Base-by-base conservation (phyloP, 768 basidiomycete genomes). In the Chiua virens region DNA sequence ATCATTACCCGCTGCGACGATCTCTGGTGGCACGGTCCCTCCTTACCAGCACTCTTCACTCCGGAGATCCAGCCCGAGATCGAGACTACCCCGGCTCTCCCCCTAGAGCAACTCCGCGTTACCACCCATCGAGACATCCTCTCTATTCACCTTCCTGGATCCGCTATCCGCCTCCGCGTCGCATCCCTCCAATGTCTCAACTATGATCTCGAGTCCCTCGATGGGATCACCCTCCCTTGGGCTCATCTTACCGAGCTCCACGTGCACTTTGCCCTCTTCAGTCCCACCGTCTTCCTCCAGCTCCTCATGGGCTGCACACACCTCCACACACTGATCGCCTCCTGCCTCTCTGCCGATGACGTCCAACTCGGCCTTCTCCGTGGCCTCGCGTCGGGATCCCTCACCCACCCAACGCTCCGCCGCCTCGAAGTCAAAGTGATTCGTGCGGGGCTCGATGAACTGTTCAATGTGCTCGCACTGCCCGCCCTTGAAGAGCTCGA, bases 11-110 rank as follows among this genome's bases (percentile, higher is more conserved):
- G 46, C 6, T 69, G 60, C 39, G 30, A 28, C 8, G 67, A 71
- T 42, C 52, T 69, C 18, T 69, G 69, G 67, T 69, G 64, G 67
- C 57, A 69, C n/a, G 67, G 67, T 0, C 59, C 68, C 10, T 58
- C 55, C 27, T 17, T 70, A 8, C 57, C 57, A 20, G 41, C 49
- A 2, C 38, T 67, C 5, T 57, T 70, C 22, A 37, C 47, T 30
- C 17, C 56, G 20, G 51, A 44, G 4, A 27, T 18, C 15, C 20
- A 41, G 20, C 10, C 25, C 8, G 45, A 49, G 3, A 4, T 20
- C 5, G 42, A 25, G 10, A 17, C 35, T 0, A 32, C 42, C 15
- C 34, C 34, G 34, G 6, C 34, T 39, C 45, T 53, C 3, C 45
- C 47, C 39, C 53, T 70, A 14, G 44, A 56, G n/a, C 62, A 41